Evolutionary conservation across 2,329 filamentous ascomycete genomes (phyloP), one percentile per base, ranked within the genome.

Genomic region (Byssothecium circinans): DNA sequence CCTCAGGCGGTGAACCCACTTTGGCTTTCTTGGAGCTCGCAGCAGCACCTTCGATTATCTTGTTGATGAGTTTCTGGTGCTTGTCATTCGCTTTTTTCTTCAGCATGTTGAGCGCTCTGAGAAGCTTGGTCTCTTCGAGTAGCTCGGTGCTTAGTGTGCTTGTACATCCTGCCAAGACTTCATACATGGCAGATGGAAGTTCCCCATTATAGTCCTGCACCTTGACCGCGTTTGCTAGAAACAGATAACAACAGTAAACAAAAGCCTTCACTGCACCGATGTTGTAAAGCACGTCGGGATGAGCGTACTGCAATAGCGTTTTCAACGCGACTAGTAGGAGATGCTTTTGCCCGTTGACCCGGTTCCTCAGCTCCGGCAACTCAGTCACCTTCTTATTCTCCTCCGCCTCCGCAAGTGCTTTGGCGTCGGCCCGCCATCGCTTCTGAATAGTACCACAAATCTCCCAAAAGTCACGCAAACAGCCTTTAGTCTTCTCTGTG

Each of bases 11-110:
- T 17, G 67, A 57, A 39, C 61, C 60, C 37, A 54, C 58, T 52
- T 70, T 69, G 14, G 62, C 50, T 47, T 70, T 71, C 51, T 73
- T 70, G 7, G 70, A 67, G 29, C 74, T 50, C 54, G 78, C 73
- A 1, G 76, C 59, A 40, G 66, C 70, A 40, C 67, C 57, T 52
- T 75, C 62, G 63, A 79, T 69, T 38, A 87, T 84, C 49, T 79
- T 78, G 29, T 79, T 77, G 4, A 86, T 81, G 38, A 85, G 72
- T 4, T 77, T 78, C 58, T 85, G 85, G 39, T 83, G 81, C 43
- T 85, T 81, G 0, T 80, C 77, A 59, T 88, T 84, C 20, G 83
- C 85, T 59, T 83, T 84, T 60, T 82, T 85, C 50, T 78, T 78
- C 61, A 87, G 82, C 8, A 81, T 78, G 51, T 82, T 82, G 33